These are phyloP conservation scores for Drechslerella coelobrocha DNA, from an alignment of 2,329 filamentous ascomycete genomes.

Conservation along the genomic window DNA sequence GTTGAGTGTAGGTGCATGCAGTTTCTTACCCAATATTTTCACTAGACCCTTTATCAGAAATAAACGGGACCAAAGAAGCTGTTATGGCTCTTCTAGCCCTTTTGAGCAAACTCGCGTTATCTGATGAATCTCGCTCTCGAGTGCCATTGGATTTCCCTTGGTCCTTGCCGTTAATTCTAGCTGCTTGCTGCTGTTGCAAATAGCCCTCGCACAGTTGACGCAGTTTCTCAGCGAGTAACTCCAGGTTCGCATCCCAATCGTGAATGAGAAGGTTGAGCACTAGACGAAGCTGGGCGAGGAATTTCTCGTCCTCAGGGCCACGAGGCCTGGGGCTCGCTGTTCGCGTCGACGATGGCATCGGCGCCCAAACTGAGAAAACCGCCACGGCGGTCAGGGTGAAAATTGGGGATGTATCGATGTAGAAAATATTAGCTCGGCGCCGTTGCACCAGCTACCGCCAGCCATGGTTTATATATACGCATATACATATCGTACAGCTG, in stretches of 20 bases:
- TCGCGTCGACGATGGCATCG: background rate
- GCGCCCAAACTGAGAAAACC: too few relatives aligned
- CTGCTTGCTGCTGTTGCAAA: conserved; percentile 6
- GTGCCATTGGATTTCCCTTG: conserved; percentile 3
- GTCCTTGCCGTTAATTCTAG: background rate
- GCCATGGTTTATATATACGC: too few relatives aligned
- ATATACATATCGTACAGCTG: too few relatives aligned
- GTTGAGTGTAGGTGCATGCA: background rate
- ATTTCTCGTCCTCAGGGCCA: conserved; percentile 30
- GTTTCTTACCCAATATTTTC: background rate
- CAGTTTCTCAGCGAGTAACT: conserved; percentile 35
- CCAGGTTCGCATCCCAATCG: conserved; percentile 44
- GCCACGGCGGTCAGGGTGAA: background rate
- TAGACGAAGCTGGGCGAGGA: conserved; percentile 34
- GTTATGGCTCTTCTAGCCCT: background rate
- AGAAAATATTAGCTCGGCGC: too few relatives aligned
- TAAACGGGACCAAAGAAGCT: background rate
- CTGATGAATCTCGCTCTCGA: background rate
- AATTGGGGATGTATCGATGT: too few relatives aligned
- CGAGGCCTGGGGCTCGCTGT: background rate
- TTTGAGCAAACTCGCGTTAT: background rate
- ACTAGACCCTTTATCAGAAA: background rate
- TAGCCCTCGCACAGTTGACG: conserved; percentile 28
- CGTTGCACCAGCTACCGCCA: too few relatives aligned
- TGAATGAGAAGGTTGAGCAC: conserved; percentile 36